Base-by-base conservation (phyloP, 148 eudicot genomes). In the Nyssa sinensis region DNA sequence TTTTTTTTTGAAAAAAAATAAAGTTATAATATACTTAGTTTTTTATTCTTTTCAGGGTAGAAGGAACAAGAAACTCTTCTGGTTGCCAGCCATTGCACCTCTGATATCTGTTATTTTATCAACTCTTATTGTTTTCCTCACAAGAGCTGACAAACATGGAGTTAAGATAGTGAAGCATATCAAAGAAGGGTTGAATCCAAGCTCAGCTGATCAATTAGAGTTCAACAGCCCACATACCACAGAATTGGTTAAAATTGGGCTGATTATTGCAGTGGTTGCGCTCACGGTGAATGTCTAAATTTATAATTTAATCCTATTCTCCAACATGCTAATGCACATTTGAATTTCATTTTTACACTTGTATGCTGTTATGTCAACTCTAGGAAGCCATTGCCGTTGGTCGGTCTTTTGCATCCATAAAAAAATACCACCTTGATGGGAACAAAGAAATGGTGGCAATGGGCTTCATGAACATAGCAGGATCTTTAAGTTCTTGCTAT, bases 351-450 rank as follows among this genome's bases (percentile, higher is more conserved):
- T n/a, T n/a, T n/a, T n/a, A n/a, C n/a, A n/a, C n/a, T n/a, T n/a
- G n/a, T n/a, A 30, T 34, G 10, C 7, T 33, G n/a, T 34, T n/a
- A 13, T 53, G 9, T 21, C 0, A 30, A 70, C 17, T 66, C 73
- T 49, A 86, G 89, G 89, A 86, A 83, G 89, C 85, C 23, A 70
- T 86, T 60, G 86, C 89, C 0, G 89, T 86, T 3, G 86, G 89
- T 10, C 66, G 89, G 74, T 81, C 86, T n/a, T 86, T 86, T 51
- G 85, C 89, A 49, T 49, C 85, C 33, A 74, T 83, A 0, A 86
- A 78, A 65, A 83, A 83, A 1, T 86, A 86, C 60, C 82, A 81
- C 33, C 35, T 86, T 62, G 86, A 86, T 73, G 89, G 89, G 27
- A 86, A 83, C 83, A 86, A 86, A 62, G 89, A 86, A 77, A 86